Base-by-base conservation (phyloP, 2,329 filamentous ascomycete genomes). In the Coleophoma eucalyptorum region DNA sequence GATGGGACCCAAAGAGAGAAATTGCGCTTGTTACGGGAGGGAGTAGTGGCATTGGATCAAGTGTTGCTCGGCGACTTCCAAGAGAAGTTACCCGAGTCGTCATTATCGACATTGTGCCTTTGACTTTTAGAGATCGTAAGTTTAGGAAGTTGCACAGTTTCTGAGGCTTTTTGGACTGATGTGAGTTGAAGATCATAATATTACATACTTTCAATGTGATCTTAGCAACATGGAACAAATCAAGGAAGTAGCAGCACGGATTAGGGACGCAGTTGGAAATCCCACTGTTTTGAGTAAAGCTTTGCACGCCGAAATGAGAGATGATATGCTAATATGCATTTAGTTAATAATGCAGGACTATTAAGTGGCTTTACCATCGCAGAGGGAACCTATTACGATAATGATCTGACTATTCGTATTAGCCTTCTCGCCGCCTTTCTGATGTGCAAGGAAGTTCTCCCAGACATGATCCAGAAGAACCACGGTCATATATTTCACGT, bases 401-500 rank as follows among this genome's bases (percentile, higher is more conserved):
- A 60, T 34, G 54, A 26, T 31, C 55, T 60, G 4, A 62, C 58
- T 15, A 32, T 62, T 6, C 51, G 56, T 37, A 61, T 55, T 1
- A 63, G 62, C 41, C 26, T 63, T 2, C 32, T 61, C 3, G 58
- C 59, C 12, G 55, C 57, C 4, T 58, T 63, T 32, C 45, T 63
- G 5, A 44, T 62, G 1, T 33, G 55, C 0, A 58, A 55, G 35
- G 60, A 62, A 26, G 60, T 59, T 21, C 57, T 63, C 15, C 60
- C 59, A 2, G 20, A 12, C 16, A 63, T 62, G 58, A 57, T 63
- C 16, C 33, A 42, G 41, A 49, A 19, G 8, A 60, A 62, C 26
- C 60, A 63, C 19, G 60, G 60, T 7, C 59, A 63, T 31, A 60
- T 62, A 16, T 49, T 63, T 32, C 62, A 58, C 32, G 42, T 63